Conservation (phyloP, 306 rosid genomes). For the Quercus wislizeni region DNA sequence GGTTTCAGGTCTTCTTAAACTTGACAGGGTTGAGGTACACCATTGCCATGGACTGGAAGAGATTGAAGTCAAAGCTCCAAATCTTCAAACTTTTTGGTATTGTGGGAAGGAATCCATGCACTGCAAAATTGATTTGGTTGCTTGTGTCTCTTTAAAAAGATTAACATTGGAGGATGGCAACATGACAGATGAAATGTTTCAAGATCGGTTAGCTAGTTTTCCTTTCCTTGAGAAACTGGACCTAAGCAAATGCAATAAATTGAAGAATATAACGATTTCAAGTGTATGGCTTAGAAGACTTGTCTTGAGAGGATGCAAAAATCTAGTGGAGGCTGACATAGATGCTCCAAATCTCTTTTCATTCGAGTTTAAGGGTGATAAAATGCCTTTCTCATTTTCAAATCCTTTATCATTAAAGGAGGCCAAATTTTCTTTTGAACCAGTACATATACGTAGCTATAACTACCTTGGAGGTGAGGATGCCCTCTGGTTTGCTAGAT, state of each 20-base stretch:
- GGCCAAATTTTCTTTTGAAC: slow-evolving; percentile 32
- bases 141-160: slow-evolving; percentile 44
- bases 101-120: slow-evolving; percentile 23
- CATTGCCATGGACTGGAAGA: slow-evolving; percentile 26
- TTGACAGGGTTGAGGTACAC: slow-evolving; percentile 37
- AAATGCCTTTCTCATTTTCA: slow-evolving; percentile 23
- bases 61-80: slow-evolving; percentile 37
- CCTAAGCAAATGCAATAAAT: slow-evolving; percentile 11
- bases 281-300: slow-evolving; percentile 25
- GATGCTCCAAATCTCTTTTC: slow-evolving; percentile 33
- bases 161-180: slow-evolving; percentile 44
- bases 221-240: slow-evolving; percentile 41
- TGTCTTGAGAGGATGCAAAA: slow-evolving; percentile 36
- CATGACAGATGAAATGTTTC: slow-evolving; percentile 37
- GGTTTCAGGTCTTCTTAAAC: slow-evolving; percentile 11
- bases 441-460: background rate
- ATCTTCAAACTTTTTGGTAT: slow-evolving; percentile 60
- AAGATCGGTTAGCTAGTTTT: slow-evolving; percentile 18
- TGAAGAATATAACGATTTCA: slow-evolving; percentile 10
- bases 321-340: background rate
- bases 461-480: background rate
- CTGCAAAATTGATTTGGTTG: slow-evolving; percentile 39
- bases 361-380: slow-evolving; percentile 36
- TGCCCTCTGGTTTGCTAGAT: background rate
- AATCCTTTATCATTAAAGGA: slow-evolving; percentile 15